These are phyloP conservation scores for Avena eriantha DNA, from an alignment of 176 grass and related monocot genomes.

Conservation along the genomic window DNA sequence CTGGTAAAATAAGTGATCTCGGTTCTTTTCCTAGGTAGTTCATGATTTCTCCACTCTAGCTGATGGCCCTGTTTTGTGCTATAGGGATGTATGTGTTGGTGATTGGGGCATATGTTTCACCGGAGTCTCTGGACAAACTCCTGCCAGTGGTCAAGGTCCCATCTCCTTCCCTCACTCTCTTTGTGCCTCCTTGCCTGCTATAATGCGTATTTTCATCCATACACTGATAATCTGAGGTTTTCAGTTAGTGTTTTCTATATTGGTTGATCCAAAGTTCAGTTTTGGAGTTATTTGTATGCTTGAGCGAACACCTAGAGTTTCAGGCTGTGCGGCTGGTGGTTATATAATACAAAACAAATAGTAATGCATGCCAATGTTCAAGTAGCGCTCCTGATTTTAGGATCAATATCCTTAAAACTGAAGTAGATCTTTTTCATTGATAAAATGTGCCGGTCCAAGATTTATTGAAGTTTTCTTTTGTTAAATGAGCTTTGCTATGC, in stretches of 20 bases:
- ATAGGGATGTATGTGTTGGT: conserved; percentile 90
- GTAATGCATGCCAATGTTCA: background rate
- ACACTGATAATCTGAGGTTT: background rate
- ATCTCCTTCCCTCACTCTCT: background rate
- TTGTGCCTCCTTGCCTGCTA: background rate
- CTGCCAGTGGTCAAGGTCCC: conserved; percentile 60
- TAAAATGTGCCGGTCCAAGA: background rate
- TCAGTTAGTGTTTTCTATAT: conserved; percentile 4
- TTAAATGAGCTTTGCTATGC: background rate
- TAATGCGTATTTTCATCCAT: background rate
- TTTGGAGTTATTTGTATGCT: background rate
- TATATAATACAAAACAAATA: too few species aligned
- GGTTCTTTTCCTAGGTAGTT: background rate
- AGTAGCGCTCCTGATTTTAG: background rate
- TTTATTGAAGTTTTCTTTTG: conserved; percentile 27
- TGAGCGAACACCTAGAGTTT: background rate
- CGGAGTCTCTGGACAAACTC: conserved; percentile 16
- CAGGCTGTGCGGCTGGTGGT: background rate
- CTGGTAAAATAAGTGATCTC: background rate
- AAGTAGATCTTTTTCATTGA: background rate
- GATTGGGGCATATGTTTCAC: conserved; percentile 55
- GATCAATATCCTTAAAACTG: background rate
- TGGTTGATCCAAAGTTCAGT: conserved; percentile 26
- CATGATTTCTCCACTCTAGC: conserved; percentile 8
- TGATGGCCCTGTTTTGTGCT: conserved; percentile 30